Evolutionary conservation across 257 asterid genomes (phyloP).

Genomic region (Nicotiana undulata): DNA sequence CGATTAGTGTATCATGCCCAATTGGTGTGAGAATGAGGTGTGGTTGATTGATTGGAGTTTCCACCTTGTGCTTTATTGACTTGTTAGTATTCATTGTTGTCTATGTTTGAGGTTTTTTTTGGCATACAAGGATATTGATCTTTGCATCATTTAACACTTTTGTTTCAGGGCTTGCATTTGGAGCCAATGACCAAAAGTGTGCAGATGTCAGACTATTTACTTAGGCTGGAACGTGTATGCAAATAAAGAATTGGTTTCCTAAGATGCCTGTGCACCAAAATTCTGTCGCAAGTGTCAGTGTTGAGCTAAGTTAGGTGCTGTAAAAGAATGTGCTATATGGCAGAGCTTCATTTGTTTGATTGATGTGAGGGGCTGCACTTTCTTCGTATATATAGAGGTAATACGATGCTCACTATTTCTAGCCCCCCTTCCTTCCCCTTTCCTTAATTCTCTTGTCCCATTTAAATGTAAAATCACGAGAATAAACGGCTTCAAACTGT

Average conservation of each 20-base stretch:
- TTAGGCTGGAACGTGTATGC: not conserved
- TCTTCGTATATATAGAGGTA: too few species aligned
- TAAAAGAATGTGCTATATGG: not conserved
- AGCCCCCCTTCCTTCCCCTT: too few species aligned
- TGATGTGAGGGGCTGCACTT: too few species aligned
- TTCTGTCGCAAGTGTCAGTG: not conserved
- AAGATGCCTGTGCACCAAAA: not conserved
- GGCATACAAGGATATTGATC: not conserved
- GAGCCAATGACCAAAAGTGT: conserved; percentile 45
- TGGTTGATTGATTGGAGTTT: not conserved
- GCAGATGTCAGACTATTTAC: not conserved
- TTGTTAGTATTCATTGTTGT: not conserved
- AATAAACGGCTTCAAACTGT: too few species aligned
- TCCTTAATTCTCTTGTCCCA: too few species aligned
- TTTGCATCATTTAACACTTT: not conserved
- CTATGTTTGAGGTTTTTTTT: not conserved
- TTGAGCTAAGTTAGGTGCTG: not conserved
- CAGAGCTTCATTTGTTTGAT: not conserved
- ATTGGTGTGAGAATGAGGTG: not conserved
- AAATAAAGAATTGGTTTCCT: not conserved
- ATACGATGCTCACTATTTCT: too few species aligned
- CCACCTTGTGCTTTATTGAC: not conserved
- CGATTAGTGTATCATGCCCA: not conserved
- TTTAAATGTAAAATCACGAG: too few species aligned
- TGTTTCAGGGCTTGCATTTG: conserved; percentile 61